Conservation (phyloP, 306 rosid species). For the Quercus suber region DNA sequence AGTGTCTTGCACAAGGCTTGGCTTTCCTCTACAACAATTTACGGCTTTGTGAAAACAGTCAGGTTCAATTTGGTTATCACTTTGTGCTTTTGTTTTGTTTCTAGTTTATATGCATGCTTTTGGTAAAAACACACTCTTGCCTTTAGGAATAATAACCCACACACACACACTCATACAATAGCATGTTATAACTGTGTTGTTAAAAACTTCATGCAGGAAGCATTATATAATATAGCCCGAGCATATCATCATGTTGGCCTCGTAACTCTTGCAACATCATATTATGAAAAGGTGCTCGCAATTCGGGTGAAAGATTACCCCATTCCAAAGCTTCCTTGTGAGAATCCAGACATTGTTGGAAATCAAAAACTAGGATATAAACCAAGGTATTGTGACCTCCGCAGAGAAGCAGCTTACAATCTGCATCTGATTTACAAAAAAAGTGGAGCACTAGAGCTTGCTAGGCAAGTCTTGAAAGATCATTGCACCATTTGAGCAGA, state of each 20-base stretch:
- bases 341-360: conserved; percentile 34
- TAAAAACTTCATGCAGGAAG: conserved; percentile 46
- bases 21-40: conserved; percentile 78
- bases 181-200: conserved; percentile 1
- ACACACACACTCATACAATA: background rate
- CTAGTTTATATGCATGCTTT: conserved; percentile 1
- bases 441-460: conserved; percentile 89
- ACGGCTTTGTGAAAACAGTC: conserved; percentile 65
- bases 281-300: conserved; percentile 74
- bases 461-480: conserved; percentile 77
- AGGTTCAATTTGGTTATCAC: conserved; percentile 45
- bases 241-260: conserved; percentile 87
- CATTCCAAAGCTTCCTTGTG: conserved; percentile 65
- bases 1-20: conserved; percentile 79
- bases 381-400: conserved; percentile 72
- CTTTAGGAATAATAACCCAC: background rate
- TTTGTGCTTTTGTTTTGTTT: conserved; percentile 1
- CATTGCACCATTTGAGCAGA: conserved; percentile 51
- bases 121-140: background rate
- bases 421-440: conserved; percentile 78
- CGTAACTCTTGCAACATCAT: conserved; percentile 58
- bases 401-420: conserved; percentile 86
- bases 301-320: conserved; percentile 58
- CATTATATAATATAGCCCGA: conserved; percentile 76
- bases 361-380: conserved; percentile 45